Evolutionary conservation across 2,329 filamentous ascomycete genomes (phyloP).

Genomic region (Botrytis fragariae): DNA sequence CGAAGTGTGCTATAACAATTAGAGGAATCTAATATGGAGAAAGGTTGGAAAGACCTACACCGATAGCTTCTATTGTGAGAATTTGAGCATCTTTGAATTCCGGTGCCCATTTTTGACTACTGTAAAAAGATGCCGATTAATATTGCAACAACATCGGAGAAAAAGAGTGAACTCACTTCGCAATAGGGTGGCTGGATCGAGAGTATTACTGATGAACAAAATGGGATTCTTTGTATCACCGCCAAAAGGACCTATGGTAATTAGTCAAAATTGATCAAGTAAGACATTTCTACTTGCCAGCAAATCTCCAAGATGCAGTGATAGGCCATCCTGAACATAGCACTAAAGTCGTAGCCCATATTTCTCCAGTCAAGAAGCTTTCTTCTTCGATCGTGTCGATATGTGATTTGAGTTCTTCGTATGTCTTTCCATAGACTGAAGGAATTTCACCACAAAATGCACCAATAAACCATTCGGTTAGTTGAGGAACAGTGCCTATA

Average conservation of each 20-base stretch:
- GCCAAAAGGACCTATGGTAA: conserved; percentile 34
- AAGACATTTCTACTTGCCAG: conserved; percentile 5
- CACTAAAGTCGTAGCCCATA: conserved; percentile 40
- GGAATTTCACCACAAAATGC: conserved; percentile 1
- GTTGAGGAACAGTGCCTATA: not conserved
- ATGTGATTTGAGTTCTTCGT: not conserved
- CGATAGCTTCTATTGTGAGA: conserved; percentile 49
- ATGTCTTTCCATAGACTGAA: not conserved
- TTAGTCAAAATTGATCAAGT: not conserved
- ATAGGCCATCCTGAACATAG: conserved; percentile 38
- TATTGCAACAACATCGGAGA: not conserved
- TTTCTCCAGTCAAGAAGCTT: conserved; percentile 45
- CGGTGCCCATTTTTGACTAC: conserved; percentile 33
- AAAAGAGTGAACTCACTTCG: conserved; percentile 19
- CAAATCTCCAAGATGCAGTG: conserved; percentile 31
- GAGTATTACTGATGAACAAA: conserved; percentile 39
- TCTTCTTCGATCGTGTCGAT: conserved; percentile 29
- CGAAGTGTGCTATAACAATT: conserved; percentile 18
- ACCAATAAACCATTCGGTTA: conserved; percentile 1
- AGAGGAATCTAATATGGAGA: not conserved
- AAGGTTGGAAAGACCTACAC: conserved; percentile 42
- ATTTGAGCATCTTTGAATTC: conserved; percentile 46
- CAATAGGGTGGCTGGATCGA: conserved; percentile 37
- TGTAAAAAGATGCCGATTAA: conserved; percentile 7
- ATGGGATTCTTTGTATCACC: conserved; percentile 39